phyloP scores from a whole-genome alignment of 2,329 filamentous ascomycete genomes.

The Penicillium sp. region DNA sequence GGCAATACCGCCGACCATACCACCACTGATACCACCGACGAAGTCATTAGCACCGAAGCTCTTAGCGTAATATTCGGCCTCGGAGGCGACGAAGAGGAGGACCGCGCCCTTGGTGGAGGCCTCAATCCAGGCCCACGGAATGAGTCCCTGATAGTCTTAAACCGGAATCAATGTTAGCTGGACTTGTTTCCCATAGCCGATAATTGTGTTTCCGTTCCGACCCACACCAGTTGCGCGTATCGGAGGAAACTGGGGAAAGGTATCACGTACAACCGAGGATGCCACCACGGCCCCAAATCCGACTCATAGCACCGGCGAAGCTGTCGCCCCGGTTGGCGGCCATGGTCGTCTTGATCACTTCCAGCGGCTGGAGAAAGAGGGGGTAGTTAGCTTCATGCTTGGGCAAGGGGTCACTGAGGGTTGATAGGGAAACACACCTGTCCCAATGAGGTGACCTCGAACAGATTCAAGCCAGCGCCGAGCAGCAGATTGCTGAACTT shows the following conservation, averaged over 20 bases:
- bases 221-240: constrained; percentile 12
- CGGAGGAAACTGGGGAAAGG: constrained; percentile 15
- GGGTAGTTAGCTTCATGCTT: background rate
- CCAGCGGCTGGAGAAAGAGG: constrained; percentile 70
- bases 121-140: constrained; percentile 99
- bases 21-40: constrained; percentile 80
- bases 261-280: constrained; percentile 77
- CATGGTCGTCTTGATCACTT: constrained; percentile 99
- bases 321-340: constrained; percentile 90
- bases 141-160: constrained; percentile 98
- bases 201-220: constrained; percentile 15
- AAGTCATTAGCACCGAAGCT: constrained; percentile 81
- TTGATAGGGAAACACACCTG: constrained; percentile 48
- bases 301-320: constrained; percentile 74
- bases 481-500: constrained; percentile 99
- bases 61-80: constrained; percentile 94
- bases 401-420: background rate
- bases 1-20: constrained; percentile 90
- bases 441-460: constrained; percentile 74
- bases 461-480: constrained; percentile 91
- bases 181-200: background rate
- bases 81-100: constrained; percentile 96
- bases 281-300: constrained; percentile 94
- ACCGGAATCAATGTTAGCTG: constrained; percentile 11
- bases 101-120: constrained; percentile 99